Evolutionary conservation across 2,329 filamentous ascomycete genomes (phyloP), one percentile per base, ranked within the genome.

Genomic region (Nemania abortiva): DNA sequence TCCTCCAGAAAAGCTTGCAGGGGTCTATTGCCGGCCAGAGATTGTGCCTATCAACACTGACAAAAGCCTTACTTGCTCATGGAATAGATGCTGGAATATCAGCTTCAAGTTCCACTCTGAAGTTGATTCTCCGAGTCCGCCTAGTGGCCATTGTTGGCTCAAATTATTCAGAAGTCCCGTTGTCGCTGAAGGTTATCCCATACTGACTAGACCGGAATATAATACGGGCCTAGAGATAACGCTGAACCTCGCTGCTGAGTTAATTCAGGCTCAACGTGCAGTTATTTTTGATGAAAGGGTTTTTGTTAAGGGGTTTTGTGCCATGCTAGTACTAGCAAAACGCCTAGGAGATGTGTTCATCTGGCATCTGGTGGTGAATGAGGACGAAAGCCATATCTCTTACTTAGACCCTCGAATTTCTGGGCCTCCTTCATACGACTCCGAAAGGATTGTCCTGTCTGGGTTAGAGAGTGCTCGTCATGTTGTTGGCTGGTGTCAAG

Each of bases 81-180:
- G 18, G 22, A 27, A 24, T 20, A 55, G n/a, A 29, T 37, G 37
- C 18, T 13, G 47, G 22, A n/a, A 42, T 42, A 3, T 20, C 45
- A 5, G 20, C 31, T 34, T 34, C 31, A 34, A 34, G 31, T 34
- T 34, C 9, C 31, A 34, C 9, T 34, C 31, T 9, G 9, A 34
- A 9, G 5, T 34, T 34, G 45, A 20, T 4, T 49, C 20, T 6
- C n/a, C 20, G 6, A 49, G 18, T 49, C 13, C 45, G 9, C 9
- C 4, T 9, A 34, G 9, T 3, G 64, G 64, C 29, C 57, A 66
- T 20, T 66, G 64, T 24, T 66, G 64, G 64, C 57, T 56, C 50
- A 24, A 37, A n/a, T 6, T 66, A 6, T 62, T 66, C 15, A 39
- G 10, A 1, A 57, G 62, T 52, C 57, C 64, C 20, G 34, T 54